phyloP scores from a whole-genome alignment of 179 eudicot genomes.

The Carnegiea gigantea region DNA sequence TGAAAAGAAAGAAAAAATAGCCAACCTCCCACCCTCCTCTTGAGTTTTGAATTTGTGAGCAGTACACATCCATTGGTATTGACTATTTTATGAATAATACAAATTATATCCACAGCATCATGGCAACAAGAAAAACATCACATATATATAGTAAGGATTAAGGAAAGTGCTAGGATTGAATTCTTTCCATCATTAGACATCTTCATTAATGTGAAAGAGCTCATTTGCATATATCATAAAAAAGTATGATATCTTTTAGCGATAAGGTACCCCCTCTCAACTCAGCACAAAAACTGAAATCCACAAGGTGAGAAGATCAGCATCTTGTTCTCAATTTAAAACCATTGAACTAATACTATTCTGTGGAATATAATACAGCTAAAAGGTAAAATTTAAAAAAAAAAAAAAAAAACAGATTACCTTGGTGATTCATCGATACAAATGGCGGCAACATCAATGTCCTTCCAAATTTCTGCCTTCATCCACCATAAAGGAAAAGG shows the following conservation, averaged over 20 bases:
- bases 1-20: neutral
- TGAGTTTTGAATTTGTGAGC: neutral
- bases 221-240: neutral
- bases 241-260: neutral
- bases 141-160: no score
- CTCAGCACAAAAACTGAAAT: neutral
- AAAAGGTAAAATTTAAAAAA: no score
- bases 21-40: no score
- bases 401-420: slow-evolving; percentile 31
- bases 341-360: neutral
- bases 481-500: slow-evolving; percentile 30
- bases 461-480: slow-evolving; percentile 63
- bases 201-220: neutral
- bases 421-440: slow-evolving; percentile 32
- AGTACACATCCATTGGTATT: neutral
- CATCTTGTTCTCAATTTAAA: neutral
- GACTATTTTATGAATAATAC: neutral
- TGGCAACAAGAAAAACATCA: neutral
- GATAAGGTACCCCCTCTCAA: neutral
- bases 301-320: neutral
- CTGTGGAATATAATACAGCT: neutral
- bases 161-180: neutral
- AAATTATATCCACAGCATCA: neutral
- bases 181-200: neutral
- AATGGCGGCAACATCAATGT: slow-evolving; percentile 31